phyloP scores from a whole-genome alignment of 2,329 filamentous ascomycete genomes.

The Lasiodiplodia sp. region DNA sequence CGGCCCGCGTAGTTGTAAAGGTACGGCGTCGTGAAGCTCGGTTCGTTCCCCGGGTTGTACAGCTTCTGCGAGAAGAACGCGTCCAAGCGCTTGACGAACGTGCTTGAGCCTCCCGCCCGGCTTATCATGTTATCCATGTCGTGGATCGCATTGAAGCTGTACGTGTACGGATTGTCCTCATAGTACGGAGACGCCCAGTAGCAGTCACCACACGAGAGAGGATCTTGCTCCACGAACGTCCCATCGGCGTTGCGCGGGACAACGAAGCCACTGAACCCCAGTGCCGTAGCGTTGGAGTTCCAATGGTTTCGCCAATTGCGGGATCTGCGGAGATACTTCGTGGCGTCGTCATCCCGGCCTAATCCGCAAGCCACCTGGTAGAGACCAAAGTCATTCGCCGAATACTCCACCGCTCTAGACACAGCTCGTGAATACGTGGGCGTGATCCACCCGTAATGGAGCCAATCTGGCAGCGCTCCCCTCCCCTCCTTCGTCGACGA shows the following conservation, averaged over 20 bases:
- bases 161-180: conserved; percentile 67
- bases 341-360: conserved; percentile 45
- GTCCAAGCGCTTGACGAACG: conserved; percentile 66
- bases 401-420: conserved; percentile 71
- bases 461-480: conserved; percentile 74
- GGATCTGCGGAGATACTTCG: conserved; percentile 68
- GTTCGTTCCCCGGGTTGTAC: conserved; percentile 74
- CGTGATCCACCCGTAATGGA: conserved; percentile 70
- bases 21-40: conserved; percentile 71
- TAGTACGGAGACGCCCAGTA: conserved; percentile 71
- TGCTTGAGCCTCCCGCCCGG: conserved; percentile 61
- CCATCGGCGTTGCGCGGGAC: conserved; percentile 64
- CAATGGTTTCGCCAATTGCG: conserved; percentile 77
- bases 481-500: conserved; percentile 72
- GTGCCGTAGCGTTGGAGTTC: conserved; percentile 64
- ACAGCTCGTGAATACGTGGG: conserved; percentile 67
- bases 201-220: conserved; percentile 64
- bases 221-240: conserved; percentile 58
- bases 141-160: conserved; percentile 73
- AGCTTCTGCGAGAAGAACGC: conserved; percentile 67
- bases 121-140: conserved; percentile 65
- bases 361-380: conserved; percentile 68
- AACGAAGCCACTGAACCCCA: conserved; percentile 71
- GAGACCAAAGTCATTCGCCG: conserved; percentile 72
- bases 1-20: conserved; percentile 72